A percentile compares a stretch with the other conserved stretches of the same genome.
These are phyloP conservation scores for Calonectria crousiana DNA, from an alignment of 2,329 filamentous ascomycete genomes.

Conservation along the genomic window DNA sequence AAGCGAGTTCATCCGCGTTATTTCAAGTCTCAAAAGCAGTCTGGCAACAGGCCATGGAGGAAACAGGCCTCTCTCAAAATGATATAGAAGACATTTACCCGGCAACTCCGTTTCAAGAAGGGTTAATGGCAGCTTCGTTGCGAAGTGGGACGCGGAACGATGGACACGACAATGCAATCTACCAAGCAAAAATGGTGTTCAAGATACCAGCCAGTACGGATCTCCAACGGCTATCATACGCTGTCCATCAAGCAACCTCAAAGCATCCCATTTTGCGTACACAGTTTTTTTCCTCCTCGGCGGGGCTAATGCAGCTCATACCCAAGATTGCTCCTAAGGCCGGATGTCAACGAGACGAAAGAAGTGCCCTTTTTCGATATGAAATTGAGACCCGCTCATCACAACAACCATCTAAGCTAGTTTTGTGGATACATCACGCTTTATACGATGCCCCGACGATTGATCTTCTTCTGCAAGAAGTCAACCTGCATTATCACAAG, in stretches of 20 bases:
- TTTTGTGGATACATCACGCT: not conserved
- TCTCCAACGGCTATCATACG: not conserved
- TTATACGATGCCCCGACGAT: not conserved
- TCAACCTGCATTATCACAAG: not conserved
- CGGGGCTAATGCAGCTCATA: not conserved
- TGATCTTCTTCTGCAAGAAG: not conserved
- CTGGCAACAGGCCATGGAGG: not conserved
- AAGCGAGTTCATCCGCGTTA: not conserved
- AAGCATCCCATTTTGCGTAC: not conserved
- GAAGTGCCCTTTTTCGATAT: not conserved
- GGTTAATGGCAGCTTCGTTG: not conserved
- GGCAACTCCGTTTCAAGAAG: not conserved
- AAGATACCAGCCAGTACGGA: not conserved
- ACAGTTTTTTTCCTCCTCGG: not conserved
- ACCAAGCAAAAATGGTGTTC: not conserved
- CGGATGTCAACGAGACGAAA: not conserved
- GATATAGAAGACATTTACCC: not conserved
- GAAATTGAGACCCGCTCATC: not conserved
- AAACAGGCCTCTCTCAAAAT: not conserved
- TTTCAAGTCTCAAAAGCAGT: not conserved
- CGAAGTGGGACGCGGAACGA: not conserved
- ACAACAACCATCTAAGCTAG: not conserved
- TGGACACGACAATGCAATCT: not conserved
- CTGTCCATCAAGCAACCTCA: not conserved
- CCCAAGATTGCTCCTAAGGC: not conserved